Percentiles rank a stretch among this genome's conserved stretches.
Evolutionary conservation across 108 stramenopile genomes (phyloP).

Genomic region (Nitzschia inconspicua): DNA sequence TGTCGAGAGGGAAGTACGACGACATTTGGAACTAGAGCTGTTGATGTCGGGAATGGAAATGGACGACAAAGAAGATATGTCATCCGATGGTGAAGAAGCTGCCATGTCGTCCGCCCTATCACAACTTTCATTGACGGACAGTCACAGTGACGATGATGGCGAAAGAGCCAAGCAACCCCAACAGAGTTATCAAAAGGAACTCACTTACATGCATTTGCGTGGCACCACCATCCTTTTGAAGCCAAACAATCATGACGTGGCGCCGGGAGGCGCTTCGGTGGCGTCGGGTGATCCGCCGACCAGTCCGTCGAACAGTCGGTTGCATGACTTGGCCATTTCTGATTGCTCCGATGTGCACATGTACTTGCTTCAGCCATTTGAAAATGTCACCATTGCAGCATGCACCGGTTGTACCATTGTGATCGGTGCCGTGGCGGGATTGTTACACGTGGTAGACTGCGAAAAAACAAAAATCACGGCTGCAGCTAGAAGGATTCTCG

Average conservation of each 20-base stretch:
- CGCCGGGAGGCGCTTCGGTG: constrained; percentile 30
- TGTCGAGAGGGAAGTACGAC: constrained; percentile 71
- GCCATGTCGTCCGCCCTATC: constrained; percentile 42
- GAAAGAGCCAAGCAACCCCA: constrained; percentile 36
- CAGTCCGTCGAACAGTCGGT: constrained; percentile 31
- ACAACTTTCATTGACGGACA: constrained; percentile 43
- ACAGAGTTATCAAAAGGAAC: constrained; percentile 67
- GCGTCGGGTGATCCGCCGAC: constrained; percentile 45
- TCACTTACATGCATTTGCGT: constrained; percentile 64
- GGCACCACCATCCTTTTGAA: constrained; percentile 79
- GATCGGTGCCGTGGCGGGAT: constrained; percentile 90
- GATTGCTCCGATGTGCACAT: constrained; percentile 89
- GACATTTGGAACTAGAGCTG: constrained; percentile 69
- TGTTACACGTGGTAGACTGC: constrained; percentile 83
- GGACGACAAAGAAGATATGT: constrained; percentile 43
- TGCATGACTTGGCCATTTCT: constrained; percentile 80
- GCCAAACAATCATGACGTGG: constrained; percentile 43
- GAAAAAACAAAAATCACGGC: constrained; percentile 79
- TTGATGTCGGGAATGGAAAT: constrained; percentile 50
- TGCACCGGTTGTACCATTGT: constrained; percentile 94
- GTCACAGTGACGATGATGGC: constrained; percentile 26
- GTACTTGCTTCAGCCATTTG: constrained; percentile 88
- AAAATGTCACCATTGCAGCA: constrained; percentile 83
- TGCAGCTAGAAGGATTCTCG: constrained; percentile 66
- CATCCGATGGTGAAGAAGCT: constrained; percentile 45